Percentiles rank a stretch among this genome's conserved stretches.
Evolutionary conservation across 2,329 filamentous ascomycete genomes (phyloP).

Genomic region (Botrytis paeoniae): DNA sequence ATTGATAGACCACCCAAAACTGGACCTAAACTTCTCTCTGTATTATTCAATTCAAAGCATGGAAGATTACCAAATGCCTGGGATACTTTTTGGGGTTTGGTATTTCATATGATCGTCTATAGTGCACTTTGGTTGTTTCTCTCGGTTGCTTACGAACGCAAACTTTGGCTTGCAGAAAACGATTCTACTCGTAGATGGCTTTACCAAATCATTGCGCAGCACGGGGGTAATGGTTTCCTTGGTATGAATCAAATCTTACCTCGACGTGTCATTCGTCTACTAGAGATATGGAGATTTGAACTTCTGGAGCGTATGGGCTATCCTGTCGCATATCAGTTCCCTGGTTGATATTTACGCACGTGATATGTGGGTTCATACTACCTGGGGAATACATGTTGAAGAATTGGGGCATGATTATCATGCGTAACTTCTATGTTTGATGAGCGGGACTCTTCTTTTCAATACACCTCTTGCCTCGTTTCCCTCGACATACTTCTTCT

Average conservation of each 20-base stretch:
- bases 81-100: conserved; percentile 1
- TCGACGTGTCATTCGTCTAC: not conserved
- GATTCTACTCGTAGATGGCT: conserved; percentile 15
- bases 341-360: not conserved
- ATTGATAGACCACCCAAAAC: not conserved
- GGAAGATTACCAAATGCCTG: conserved; percentile 7
- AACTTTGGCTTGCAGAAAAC: conserved; percentile 16
- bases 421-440: not conserved
- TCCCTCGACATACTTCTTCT: not conserved
- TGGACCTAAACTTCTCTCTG: not conserved
- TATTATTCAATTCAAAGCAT: not conserved
- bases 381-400: no score
- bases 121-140: not conserved
- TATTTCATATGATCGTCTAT: conserved; percentile 9
- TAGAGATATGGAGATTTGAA: not conserved
- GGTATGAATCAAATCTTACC: conserved; percentile 9
- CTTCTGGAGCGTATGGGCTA: not conserved
- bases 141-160: conserved; percentile 4
- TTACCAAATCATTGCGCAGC: not conserved
- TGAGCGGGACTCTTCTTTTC: not conserved
- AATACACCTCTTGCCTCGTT: not conserved
- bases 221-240: not conserved
- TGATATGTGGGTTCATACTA: not conserved
- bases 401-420: not conserved
- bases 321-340: conserved; percentile 2